These are phyloP conservation scores for Plasmodium sp. DNA, from an alignment of 169 alveolate genomes.

Conservation along the genomic window DNA sequence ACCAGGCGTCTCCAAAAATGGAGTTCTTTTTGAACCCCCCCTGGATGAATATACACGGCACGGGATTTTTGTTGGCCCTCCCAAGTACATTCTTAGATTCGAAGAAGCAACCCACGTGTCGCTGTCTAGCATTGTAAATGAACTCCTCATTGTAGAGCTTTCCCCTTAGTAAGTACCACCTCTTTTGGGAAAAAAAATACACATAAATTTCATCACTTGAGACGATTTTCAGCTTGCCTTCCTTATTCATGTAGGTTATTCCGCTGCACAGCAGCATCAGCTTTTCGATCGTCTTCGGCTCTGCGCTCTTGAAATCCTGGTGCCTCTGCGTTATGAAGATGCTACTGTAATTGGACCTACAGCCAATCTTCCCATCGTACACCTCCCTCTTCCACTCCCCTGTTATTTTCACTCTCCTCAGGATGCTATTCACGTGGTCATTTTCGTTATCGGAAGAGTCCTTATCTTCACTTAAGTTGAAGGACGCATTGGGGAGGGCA, in stretches of 20 bases:
- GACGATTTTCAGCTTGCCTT: conserved; percentile 65
- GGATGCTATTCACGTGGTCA: neutral
- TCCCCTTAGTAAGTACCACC: conserved; percentile 85
- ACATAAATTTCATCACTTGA: conserved; percentile 85
- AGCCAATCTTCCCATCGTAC: conserved; percentile 88
- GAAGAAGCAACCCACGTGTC: conserved; percentile 87
- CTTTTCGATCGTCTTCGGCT: conserved; percentile 86
- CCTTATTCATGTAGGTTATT: conserved; percentile 77
- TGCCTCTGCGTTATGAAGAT: conserved; percentile 90
- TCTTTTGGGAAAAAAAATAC: conserved; percentile 84
- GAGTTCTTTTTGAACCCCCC: conserved; percentile 86
- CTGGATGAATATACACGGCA: conserved; percentile 87
- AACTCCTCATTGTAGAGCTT: conserved; percentile 82
- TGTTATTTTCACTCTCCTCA: conserved; percentile 13
- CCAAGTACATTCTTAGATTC: conserved; percentile 83
- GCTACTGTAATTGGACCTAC: conserved; percentile 88
- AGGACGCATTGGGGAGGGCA: neutral
- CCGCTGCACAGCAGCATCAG: conserved; percentile 86
- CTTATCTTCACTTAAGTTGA: neutral
- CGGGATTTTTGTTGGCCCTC: conserved; percentile 83
- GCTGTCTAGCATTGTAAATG: conserved; percentile 81
- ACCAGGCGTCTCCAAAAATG: conserved; percentile 86
- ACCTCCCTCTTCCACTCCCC: conserved; percentile 88
- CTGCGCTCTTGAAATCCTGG: conserved; percentile 85
- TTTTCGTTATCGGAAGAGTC: neutral